Evolutionary conservation across 495 filamentous ascomycete species (phyloP).

Genomic region (Copromyces sp.): DNA sequence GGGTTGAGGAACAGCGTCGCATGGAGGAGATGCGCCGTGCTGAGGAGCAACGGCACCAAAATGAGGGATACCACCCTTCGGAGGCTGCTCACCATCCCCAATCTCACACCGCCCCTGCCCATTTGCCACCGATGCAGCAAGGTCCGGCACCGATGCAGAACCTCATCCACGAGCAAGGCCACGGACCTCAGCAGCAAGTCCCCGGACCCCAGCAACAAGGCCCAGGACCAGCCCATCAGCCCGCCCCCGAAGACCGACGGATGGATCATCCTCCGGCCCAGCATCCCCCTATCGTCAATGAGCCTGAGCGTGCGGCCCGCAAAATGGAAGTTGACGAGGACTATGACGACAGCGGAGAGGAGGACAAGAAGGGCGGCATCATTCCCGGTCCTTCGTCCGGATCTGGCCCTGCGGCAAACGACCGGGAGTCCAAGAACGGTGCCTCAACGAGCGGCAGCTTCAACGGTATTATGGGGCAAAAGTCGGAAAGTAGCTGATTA

Average conservation of each 20-base stretch:
- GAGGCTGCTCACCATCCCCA: conserved; percentile 83
- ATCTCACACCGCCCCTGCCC: conserved; percentile 54
- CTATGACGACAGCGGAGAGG: conserved; percentile 84
- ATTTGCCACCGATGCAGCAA: conserved; percentile 57
- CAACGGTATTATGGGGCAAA: conserved; percentile 38
- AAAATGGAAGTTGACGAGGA: conserved; percentile 98
- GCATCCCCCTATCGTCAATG: conserved; percentile 36
- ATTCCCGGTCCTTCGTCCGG: conserved; percentile 21
- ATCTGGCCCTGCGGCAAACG: conserved; percentile 17
- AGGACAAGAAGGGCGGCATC: conserved; percentile 55
- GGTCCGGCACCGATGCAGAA: conserved; percentile 49
- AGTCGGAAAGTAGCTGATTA: conserved; percentile 24
- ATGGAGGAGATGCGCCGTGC: conserved; percentile 32
- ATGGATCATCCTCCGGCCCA: conserved; percentile 40
- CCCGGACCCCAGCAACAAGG: conserved; percentile 46
- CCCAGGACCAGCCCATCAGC: conserved; percentile 22
- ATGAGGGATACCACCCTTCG: conserved; percentile 78
- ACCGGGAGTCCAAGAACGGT: conserved; percentile 34
- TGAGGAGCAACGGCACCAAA: conserved; percentile 58
- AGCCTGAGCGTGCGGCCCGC: conserved; percentile 72
- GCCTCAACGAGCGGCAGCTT: conserved; percentile 32
- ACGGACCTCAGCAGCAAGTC: conserved; percentile 35
- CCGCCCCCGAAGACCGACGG: conserved; percentile 36
- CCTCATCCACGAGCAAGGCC: conserved; percentile 38
- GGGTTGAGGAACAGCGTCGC: conserved; percentile 36